Conservation (phyloP, 192 early-diverging fungal species). For the Phycomyces blakesleeanus region DNA sequence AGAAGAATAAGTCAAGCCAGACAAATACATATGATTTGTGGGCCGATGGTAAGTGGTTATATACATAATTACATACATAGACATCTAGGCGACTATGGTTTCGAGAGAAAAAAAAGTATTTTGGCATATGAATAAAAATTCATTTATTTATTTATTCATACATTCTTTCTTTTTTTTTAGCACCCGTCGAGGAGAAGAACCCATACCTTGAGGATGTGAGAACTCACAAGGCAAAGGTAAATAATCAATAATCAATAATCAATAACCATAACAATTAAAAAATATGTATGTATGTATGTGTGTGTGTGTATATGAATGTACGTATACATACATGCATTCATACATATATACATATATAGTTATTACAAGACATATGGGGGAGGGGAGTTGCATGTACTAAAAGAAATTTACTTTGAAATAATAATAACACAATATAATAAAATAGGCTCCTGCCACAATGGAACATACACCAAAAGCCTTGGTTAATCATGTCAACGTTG, state of each 20-base stretch:
- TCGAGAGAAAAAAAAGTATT: no score
- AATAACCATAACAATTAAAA: not conserved
- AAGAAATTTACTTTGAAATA: no score
- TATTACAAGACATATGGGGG: no score
- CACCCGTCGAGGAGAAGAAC: not conserved
- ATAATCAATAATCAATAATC: not conserved
- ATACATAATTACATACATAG: not conserved
- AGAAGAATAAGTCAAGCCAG: conserved; percentile 22
- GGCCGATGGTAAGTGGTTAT: conserved; percentile 28
- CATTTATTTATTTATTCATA: no score
- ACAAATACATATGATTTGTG: conserved; percentile 60
- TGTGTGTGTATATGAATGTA: no score
- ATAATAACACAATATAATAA: no score
- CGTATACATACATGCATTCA: no score
- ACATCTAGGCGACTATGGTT: no score
- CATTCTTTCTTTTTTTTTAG: not conserved
- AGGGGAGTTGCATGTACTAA: no score
- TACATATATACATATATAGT: no score
- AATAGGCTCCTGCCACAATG: conserved; percentile 42
- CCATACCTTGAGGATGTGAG: not conserved
- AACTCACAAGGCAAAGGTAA: not conserved
- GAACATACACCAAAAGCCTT: conserved; percentile 41
- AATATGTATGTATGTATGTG: no score
- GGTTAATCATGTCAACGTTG: conserved; percentile 58
- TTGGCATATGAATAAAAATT: not conserved